Base-by-base conservation (phyloP, 345 rosid genomes). In the Populus tremula region DNA sequence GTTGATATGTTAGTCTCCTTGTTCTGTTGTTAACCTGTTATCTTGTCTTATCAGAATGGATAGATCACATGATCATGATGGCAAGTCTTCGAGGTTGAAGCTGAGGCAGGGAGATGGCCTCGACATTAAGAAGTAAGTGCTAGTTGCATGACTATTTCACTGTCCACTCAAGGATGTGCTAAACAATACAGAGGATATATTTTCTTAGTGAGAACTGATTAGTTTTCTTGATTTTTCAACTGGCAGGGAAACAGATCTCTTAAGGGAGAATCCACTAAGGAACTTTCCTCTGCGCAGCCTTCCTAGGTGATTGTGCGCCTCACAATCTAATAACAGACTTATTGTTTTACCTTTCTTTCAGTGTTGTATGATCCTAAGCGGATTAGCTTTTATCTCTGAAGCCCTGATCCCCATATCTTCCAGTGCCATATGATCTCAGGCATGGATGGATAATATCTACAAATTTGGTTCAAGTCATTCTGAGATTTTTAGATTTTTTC, bases 251-350 rank as follows among this genome's bases (percentile, higher is more conserved):
- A 89, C 94, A 18, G 94, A 90, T 80, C 85, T 95, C 23, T 82
- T 95, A 77, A 86, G 91, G 84, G 90, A 90, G 83, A 90, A 92
- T 71, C 99, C 98, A 2, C 79, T 93, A 64, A 89, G 98, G 73
- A 88, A 93, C 81, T 95, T 95, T 83, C 97, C 98, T 54, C 71
- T 78, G 25, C 86, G 73, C 82, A 87, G 93, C 79, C 92, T 91
- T 77, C 92, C 94, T 13, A 79, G 99, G 80, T 93, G 89, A 93
- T 77, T 36, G 10, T 10, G 45, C 13, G 45, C 45, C 2, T 13
- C 45, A 9, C 45, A 41, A 41, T 9, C 45, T 41, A 41, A 41
- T 10, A 10, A 41, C 45, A 10, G 13, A 41, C 45, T 27, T 16
- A 25, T 5, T 1, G 2, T 20, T 5, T 9, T 9, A n/a, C 72